Base-by-base conservation (phyloP, 306 rosid genomes). In the Sophora flavescens region DNA sequence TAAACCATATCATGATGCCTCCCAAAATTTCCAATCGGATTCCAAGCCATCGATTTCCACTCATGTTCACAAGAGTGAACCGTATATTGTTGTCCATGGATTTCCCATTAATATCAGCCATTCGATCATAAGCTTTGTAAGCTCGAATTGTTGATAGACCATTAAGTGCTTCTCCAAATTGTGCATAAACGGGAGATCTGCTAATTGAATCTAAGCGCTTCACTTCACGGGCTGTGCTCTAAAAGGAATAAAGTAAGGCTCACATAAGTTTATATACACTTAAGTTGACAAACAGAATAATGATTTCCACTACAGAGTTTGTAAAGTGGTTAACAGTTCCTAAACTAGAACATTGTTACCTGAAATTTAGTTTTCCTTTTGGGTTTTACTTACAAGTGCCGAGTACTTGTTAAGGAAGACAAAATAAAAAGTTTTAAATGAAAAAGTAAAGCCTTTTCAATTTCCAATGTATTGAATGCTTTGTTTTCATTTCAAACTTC, bases 171-270 rank as follows among this genome's bases (percentile, higher is more conserved):
- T 94, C 98, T 68, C 96, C 90, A 84, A 94, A 91, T 82, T 94
- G 98, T 48, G 97, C 98, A 85, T 94, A 94, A 65, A 94, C 95
- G 39, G 98, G 98, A 52, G 98, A 94, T 87, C 98, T 85, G 81
- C 94, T 94, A 32, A 87, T 79, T 45, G 98, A 94, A 83, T 94
- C 98, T 59, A 94, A 76, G 61, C 98, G 93, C 89, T 94, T 94
- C 50, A 94, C 93, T 80, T 94, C 98, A 5, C 97, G 93, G 62
- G 97, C 95, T 42, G 85, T 90, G 88, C 98, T 94, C 98, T 94
- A 42, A 72, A 45, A 77, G 52, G 16, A 81, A 72, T n/a, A 75
- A 70, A 61, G 59, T 54, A 42, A 68, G 16, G 35, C 26, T 12
- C 18, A 32, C 15, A 63, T 80, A 47, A 82, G 63, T 10, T 38